Evolutionary conservation across 2,329 filamentous ascomycete species (phyloP).

Genomic region (Cordyceps sp.): DNA sequence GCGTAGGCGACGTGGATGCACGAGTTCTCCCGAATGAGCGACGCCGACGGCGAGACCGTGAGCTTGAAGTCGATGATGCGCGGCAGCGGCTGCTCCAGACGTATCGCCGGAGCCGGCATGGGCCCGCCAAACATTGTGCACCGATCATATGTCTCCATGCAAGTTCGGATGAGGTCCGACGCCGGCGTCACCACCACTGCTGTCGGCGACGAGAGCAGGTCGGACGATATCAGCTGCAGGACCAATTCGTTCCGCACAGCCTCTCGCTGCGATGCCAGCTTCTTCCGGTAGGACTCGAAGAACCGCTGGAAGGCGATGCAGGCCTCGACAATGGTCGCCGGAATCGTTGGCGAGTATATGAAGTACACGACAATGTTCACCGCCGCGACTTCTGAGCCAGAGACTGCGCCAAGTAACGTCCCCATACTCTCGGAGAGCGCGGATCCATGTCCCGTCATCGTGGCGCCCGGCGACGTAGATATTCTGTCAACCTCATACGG

Average conservation of each 20-base stretch:
- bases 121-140: conserved; percentile 42
- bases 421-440: conserved; percentile 30
- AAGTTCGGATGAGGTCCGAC: conserved; percentile 42
- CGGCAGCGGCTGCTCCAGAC: conserved; percentile 54
- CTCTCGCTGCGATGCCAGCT: conserved; percentile 23
- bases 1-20: conserved; percentile 70
- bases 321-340: conserved; percentile 48
- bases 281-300: conserved; percentile 39
- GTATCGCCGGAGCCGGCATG: conserved; percentile 51
- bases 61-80: conserved; percentile 63
- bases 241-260: conserved; percentile 47
- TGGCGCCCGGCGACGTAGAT: conserved; percentile 21
- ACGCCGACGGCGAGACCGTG: conserved; percentile 47
- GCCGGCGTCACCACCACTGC: conserved; percentile 46
- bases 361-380: conserved; percentile 63
- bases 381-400: conserved; percentile 22
- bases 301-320: conserved; percentile 60
- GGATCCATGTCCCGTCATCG: conserved; percentile 25
- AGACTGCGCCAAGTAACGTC: conserved; percentile 28
- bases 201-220: conserved; percentile 46
- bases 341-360: conserved; percentile 49
- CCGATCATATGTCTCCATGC: conserved; percentile 63
- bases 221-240: conserved; percentile 57
- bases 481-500: conserved; percentile 31
- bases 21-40: conserved; percentile 61